A percentile compares a stretch with the other conserved stretches of the same genome.
Conservation (phyloP, 176 grass and related monocot genomes). For the Zizania latifolia region DNA sequence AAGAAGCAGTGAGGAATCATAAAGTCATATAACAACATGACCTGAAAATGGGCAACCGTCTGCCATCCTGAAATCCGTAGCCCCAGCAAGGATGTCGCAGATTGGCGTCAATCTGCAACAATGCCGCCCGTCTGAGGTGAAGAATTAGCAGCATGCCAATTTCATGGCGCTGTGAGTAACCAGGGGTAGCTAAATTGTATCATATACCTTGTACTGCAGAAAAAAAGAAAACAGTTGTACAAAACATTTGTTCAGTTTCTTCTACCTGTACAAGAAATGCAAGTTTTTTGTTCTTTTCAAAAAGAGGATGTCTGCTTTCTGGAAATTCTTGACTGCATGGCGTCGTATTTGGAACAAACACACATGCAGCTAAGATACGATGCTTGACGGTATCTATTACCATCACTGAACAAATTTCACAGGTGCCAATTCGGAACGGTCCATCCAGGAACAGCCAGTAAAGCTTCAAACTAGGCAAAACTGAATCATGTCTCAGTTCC, state of each 20-base stretch:
- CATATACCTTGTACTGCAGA: slow-evolving; percentile 20
- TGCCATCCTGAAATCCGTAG: slow-evolving; percentile 16
- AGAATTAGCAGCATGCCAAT: slow-evolving; percentile 10
- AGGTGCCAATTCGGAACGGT: background rate
- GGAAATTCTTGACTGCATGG: background rate
- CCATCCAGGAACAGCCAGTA: background rate
- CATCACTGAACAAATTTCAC: background rate
- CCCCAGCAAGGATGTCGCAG: background rate
- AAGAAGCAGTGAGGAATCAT: slow-evolving; percentile 38
- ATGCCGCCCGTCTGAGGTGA: slow-evolving; percentile 27
- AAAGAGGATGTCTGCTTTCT: background rate
- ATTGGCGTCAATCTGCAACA: slow-evolving; percentile 7
- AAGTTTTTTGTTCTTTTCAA: background rate
- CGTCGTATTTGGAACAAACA: background rate
- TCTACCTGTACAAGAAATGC: slow-evolving; percentile 40
- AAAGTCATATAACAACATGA: slow-evolving; percentile 11
- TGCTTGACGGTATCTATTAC: too few species aligned
- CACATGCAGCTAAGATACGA: too few species aligned
- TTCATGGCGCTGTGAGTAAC: background rate
- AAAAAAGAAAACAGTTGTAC: slow-evolving; percentile 14
- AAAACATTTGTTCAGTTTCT: slow-evolving; percentile 5
- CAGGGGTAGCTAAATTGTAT: slow-evolving; percentile 29
- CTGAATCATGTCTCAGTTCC: background rate
- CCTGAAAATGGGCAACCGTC: slow-evolving; percentile 9
- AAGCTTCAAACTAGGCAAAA: background rate